Evolutionary conservation across 441 rosid genomes (phyloP), one percentile per base, ranked within the genome.

Genomic region (Populus hybrid): DNA sequence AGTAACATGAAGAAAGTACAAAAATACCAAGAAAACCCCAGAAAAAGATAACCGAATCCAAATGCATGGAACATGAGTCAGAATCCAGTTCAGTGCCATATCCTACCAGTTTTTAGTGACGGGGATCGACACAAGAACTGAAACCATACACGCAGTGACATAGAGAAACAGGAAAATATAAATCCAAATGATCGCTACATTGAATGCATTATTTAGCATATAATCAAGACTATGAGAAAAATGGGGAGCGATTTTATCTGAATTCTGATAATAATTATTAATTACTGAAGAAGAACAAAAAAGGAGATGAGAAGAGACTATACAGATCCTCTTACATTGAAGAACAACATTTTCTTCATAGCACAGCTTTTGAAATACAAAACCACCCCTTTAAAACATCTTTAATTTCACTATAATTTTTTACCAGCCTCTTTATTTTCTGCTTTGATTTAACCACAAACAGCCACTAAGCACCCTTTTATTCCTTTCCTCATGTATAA

Each of bases 401-500:
- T 36, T 28, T n/a, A 21, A 59, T 46, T 46, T 46, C 67, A 23
- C 28, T 18, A 30, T 66, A 65, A 23, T 7, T 32, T 24, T 57
- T 36, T 66, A 9, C 40, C 24, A 24, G 20, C 70, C 67, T 64
- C 79, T 57, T 84, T 79, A 81, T 79, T 81, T 21, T 57, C 16
- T 16, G 20, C 8, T 64, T 64, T 70, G 57, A 46, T 34, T 59
- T 10, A 71, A 50, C 73, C 76, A 53, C 18, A 10, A 64, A 71
- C 40, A 11, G 12, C 42, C 50, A 24, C 64, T 69, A 36, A 7
- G 6, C 20, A 21, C 50, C 63, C 65, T 72, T 35, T 83, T 75
- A 70, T 80, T 77, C 38, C 75, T 59, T 71, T 74, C 79, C 63
- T 68, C 81, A 77, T 78, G 67, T 77, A 79, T 79, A 87, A 82